These are phyloP conservation scores for Erodium trifolium DNA, from an alignment of 441 rosid genomes.

Conservation along the genomic window DNA sequence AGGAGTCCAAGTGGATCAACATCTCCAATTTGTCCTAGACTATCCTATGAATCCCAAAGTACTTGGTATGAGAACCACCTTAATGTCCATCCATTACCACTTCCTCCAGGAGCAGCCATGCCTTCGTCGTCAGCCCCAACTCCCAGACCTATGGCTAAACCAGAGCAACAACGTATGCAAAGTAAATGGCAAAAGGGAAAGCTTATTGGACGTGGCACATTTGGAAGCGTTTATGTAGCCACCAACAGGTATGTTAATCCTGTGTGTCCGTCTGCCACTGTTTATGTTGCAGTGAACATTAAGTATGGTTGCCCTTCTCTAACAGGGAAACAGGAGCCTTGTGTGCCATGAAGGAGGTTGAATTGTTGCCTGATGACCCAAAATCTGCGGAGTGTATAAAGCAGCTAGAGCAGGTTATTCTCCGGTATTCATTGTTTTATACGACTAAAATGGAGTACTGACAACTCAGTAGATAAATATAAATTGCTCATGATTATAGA, in stretches of 20 bases:
- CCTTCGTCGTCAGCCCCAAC: slow-evolving; percentile 29
- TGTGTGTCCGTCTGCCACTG: slow-evolving; percentile 6
- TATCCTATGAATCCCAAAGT: slow-evolving; percentile 31
- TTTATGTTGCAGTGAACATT: slow-evolving; percentile 17
- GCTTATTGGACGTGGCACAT: slow-evolving; percentile 70
- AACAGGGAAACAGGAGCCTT: slow-evolving; percentile 24
- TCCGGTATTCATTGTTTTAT: not conserved
- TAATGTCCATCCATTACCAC: slow-evolving; percentile 80
- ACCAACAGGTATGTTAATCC: slow-evolving; percentile 35
- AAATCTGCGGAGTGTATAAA: slow-evolving; percentile 74
- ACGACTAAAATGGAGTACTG: slow-evolving; percentile 66
- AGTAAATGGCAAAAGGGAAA: slow-evolving; percentile 65
- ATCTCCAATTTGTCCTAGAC: slow-evolving; percentile 44
- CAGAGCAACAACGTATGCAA: slow-evolving; percentile 35
- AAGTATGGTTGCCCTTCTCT: not conserved
- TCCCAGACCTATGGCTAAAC: slow-evolving; percentile 35
- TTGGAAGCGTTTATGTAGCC: slow-evolving; percentile 59
- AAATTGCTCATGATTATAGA: not conserved
- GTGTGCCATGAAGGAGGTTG: slow-evolving; percentile 61
- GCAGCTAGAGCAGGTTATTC: slow-evolving; percentile 43
- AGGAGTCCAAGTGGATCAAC: slow-evolving; percentile 46
- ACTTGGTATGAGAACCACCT: slow-evolving; percentile 14
- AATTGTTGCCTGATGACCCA: slow-evolving; percentile 78
- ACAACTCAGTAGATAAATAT: not conserved
- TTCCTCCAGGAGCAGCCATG: slow-evolving; percentile 68